Conservation (phyloP, 345 rosid species). For the Orychophragmus violaceus region DNA sequence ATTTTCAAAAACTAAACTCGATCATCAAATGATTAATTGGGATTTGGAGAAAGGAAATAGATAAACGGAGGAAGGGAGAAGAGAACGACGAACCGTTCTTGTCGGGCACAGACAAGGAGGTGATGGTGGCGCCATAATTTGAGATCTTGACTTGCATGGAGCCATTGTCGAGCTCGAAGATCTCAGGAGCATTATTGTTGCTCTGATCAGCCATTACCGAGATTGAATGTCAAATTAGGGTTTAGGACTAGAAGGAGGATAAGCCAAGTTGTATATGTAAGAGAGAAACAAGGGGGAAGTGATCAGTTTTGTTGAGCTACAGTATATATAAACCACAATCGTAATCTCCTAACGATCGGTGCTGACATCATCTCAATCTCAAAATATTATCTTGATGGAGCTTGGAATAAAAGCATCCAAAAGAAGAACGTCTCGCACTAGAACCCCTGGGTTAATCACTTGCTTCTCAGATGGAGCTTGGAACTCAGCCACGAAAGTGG, state of each 20-base stretch:
- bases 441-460: no score
- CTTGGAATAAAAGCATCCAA: no score
- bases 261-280: not conserved
- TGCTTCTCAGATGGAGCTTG: no score
- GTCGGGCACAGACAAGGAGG: constrained; percentile 68
- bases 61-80: not conserved
- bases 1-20: not conserved
- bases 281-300: constrained; percentile 14
- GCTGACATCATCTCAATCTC: constrained; percentile 20
- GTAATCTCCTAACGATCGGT: constrained; percentile 8
- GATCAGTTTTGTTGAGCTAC: constrained; percentile 6
- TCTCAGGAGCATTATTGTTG: constrained; percentile 35
- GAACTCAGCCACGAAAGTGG: no score
- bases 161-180: constrained; percentile 84
- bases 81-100: constrained; percentile 50
- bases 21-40: constrained; percentile 8
- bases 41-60: not conserved
- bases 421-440: no score
- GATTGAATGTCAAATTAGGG: not conserved
- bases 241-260: not conserved
- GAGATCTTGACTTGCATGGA: constrained; percentile 65
- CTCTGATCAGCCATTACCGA: constrained; percentile 52
- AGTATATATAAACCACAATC: not conserved
- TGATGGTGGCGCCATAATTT: constrained; percentile 79
- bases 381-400: not conserved